Conservation (phyloP, 495 filamentous ascomycete species). For the Xylaria castorea region DNA sequence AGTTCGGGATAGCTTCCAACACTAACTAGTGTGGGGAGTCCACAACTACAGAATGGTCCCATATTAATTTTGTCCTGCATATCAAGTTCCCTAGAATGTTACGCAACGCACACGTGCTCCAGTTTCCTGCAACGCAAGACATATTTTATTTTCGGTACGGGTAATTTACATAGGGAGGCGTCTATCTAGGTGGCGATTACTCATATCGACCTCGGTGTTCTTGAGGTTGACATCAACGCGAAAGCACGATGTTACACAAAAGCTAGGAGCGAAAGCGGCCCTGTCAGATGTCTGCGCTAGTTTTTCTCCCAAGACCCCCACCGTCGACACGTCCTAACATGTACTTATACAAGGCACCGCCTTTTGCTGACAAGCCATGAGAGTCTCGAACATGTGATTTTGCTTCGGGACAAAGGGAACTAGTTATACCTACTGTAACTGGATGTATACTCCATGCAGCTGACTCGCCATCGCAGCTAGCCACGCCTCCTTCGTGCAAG, state of each 20-base stretch:
- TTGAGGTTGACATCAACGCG: neutral
- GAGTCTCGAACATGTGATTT: slow-evolving; percentile 23
- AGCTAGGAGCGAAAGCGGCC: neutral
- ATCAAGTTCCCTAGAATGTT: neutral
- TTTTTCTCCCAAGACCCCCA: neutral
- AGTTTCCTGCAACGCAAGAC: neutral
- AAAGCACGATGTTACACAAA: slow-evolving; percentile 6
- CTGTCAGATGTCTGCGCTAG: slow-evolving; percentile 9
- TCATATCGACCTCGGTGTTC: neutral
- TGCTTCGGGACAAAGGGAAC: slow-evolving; percentile 8
- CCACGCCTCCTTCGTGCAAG: slow-evolving; percentile 27
- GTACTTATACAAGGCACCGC: neutral
- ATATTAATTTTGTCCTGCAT: slow-evolving; percentile 4
- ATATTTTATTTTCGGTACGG: neutral
- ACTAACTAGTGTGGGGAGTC: neutral
- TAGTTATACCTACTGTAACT: neutral
- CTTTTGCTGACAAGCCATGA: slow-evolving; percentile 17
- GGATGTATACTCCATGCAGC: slow-evolving; percentile 24
- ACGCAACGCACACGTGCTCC: slow-evolving; percentile 5
- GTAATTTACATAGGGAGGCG: neutral
- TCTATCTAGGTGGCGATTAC: neutral
- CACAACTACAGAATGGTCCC: neutral
- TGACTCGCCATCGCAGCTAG: slow-evolving; percentile 36
- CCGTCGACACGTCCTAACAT: neutral
- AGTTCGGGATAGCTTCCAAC: neutral